Conservation (phyloP, 2,329 filamentous ascomycete species). For the Ophiostoma angusticollis region DNA sequence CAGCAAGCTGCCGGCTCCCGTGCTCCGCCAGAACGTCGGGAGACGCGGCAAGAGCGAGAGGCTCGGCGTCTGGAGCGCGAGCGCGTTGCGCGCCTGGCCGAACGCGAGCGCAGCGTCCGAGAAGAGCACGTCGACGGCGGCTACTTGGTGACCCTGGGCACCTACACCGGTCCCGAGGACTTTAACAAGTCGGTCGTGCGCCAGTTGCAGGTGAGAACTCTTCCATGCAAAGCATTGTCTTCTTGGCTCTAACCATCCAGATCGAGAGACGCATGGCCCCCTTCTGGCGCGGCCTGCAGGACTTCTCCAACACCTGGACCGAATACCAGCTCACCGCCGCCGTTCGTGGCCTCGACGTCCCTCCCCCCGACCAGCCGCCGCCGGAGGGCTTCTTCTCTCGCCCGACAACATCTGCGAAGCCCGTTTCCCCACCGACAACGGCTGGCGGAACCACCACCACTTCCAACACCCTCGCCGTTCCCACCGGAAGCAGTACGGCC, state of each 20-base stretch:
- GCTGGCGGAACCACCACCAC: too few species aligned
- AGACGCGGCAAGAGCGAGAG: slow-evolving; percentile 86
- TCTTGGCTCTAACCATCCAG: slow-evolving; percentile 32
- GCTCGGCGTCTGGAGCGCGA: slow-evolving; percentile 76
- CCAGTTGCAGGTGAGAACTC: slow-evolving; percentile 63
- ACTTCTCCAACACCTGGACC: slow-evolving; percentile 79
- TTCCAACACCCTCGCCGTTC: slow-evolving; percentile 54
- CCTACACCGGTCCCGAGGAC: slow-evolving; percentile 85
- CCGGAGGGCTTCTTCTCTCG: slow-evolving; percentile 48
- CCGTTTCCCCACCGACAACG: slow-evolving; percentile 19
- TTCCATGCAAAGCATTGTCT: too few species aligned
- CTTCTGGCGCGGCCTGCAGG: slow-evolving; percentile 88
- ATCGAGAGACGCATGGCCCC: slow-evolving; percentile 86
- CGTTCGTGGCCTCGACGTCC: slow-evolving; percentile 70
- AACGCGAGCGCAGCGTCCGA: slow-evolving; percentile 77
- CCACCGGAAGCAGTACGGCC: slow-evolving; percentile 21
- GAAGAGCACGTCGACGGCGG: slow-evolving; percentile 93
- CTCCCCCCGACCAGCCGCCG: slow-evolving; percentile 70
- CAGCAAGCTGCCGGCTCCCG: slow-evolving; percentile 27
- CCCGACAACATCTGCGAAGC: slow-evolving; percentile 30
- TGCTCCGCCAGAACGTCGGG: slow-evolving; percentile 50
- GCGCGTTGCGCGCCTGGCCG: slow-evolving; percentile 58
- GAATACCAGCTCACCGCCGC: slow-evolving; percentile 92
- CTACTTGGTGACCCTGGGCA: slow-evolving; percentile 84
- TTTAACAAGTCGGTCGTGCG: slow-evolving; percentile 82